Percentiles rank a stretch among this genome's conserved stretches.
phyloP scores from a whole-genome alignment of 495 filamentous ascomycete species.

The Lentithecium fluviatile region DNA sequence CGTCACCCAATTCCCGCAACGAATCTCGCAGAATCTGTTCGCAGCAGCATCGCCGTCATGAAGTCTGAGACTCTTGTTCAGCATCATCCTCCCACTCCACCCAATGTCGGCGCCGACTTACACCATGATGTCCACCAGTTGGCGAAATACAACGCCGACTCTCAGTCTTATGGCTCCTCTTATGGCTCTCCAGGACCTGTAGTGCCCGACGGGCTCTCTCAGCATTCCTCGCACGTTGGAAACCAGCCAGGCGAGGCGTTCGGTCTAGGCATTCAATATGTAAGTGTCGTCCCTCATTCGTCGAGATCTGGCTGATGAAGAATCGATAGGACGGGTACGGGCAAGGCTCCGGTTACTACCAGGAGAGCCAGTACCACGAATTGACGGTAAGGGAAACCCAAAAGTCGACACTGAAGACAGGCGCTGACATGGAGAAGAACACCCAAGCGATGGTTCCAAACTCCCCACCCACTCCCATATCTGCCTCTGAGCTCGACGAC shows the following conservation, averaged over 20 bases:
- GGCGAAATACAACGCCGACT: slow-evolving; percentile 29
- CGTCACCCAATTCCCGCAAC: background rate
- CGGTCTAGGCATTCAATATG: slow-evolving; percentile 46
- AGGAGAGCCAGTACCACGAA: slow-evolving; percentile 50
- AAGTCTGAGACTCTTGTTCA: slow-evolving; percentile 34
- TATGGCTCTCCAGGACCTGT: slow-evolving; percentile 30
- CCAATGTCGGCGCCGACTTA: slow-evolving; percentile 24
- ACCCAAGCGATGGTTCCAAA: slow-evolving; percentile 32
- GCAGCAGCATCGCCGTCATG: slow-evolving; percentile 12
- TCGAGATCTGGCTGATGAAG: background rate
- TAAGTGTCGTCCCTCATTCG: slow-evolving; percentile 35
- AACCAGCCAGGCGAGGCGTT: slow-evolving; percentile 40
- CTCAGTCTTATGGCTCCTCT: slow-evolving; percentile 11
- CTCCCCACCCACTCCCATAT: slow-evolving; percentile 45
- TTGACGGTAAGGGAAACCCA: slow-evolving; percentile 13
- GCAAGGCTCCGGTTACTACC: slow-evolving; percentile 42
- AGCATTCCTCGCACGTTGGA: slow-evolving; percentile 13
- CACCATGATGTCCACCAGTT: slow-evolving; percentile 35
- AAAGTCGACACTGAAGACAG: slow-evolving; percentile 19
- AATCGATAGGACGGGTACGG: slow-evolving; percentile 24
- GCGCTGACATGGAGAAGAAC: slow-evolving; percentile 16
- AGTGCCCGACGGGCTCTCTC: slow-evolving; percentile 18
- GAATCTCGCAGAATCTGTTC: too few relatives aligned
- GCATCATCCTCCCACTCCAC: slow-evolving; percentile 34
- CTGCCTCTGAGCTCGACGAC: slow-evolving; percentile 40